These are phyloP conservation scores for Megacollybia marginata DNA, from an alignment of 768 basidiomycete genomes.

Conservation along the genomic window DNA sequence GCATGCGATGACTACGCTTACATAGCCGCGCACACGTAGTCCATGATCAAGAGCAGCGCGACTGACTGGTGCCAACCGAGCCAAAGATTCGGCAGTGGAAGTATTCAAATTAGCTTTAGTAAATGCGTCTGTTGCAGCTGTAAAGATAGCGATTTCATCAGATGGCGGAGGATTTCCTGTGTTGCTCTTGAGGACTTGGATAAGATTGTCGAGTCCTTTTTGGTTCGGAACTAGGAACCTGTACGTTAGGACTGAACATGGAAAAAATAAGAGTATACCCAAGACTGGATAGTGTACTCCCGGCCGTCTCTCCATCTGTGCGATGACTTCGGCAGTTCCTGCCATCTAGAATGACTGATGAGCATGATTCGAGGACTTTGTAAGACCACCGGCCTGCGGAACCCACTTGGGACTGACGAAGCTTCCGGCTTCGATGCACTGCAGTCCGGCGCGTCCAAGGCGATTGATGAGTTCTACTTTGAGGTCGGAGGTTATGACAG, in stretches of 20 bases:
- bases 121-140: slow-evolving; percentile 84
- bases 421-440: slow-evolving; percentile 76
- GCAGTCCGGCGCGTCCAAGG: slow-evolving; percentile 59
- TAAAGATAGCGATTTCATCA: slow-evolving; percentile 85
- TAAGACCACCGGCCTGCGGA: slow-evolving; percentile 53
- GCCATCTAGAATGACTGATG: slow-evolving; percentile 56
- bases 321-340: slow-evolving; percentile 71
- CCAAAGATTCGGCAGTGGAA: slow-evolving; percentile 63
- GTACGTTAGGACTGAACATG: background rate
- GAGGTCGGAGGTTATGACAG: slow-evolving; percentile 58
- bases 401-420: slow-evolving; percentile 94
- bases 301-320: slow-evolving; percentile 41
- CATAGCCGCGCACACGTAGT: slow-evolving; percentile 75
- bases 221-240: slow-evolving; percentile 53
- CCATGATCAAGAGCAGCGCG: slow-evolving; percentile 50
- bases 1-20: slow-evolving; percentile 77
- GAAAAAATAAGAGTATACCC: slow-evolving; percentile 1
- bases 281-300: slow-evolving; percentile 72
- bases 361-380: background rate
- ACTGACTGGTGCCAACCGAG: slow-evolving; percentile 54
- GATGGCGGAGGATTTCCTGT: slow-evolving; percentile 43
- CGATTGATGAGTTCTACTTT: slow-evolving; percentile 79
- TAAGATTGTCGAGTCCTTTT: slow-evolving; percentile 65
- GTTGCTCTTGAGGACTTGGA: slow-evolving; percentile 42
- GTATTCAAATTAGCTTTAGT: slow-evolving; percentile 80